Conservation (phyloP, 2,329 filamentous ascomycete genomes). For the Atkinsonella texensis region DNA sequence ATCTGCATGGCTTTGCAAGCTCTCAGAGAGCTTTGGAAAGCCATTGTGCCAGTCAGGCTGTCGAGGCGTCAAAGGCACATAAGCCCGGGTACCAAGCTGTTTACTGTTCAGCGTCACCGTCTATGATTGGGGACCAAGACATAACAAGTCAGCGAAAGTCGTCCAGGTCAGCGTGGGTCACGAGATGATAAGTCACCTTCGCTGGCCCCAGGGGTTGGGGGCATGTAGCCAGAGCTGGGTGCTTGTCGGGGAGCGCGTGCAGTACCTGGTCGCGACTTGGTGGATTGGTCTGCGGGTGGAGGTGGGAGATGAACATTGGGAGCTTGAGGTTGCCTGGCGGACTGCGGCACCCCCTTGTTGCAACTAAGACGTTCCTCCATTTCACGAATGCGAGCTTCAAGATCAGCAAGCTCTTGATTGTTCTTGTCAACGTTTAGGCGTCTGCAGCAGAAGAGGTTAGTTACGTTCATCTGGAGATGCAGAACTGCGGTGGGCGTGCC, state of each 20-base stretch:
- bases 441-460: conserved; percentile 1
- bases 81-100: background rate
- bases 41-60: background rate
- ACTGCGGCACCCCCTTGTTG: conserved; percentile 11
- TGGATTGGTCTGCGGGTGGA: conserved; percentile 20
- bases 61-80: background rate
- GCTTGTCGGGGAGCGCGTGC: conserved; percentile 37
- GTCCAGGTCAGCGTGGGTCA: conserved; percentile 16
- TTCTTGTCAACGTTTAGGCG: conserved; percentile 53
- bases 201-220: conserved; percentile 47
- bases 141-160: conserved; percentile 3
- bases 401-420: conserved; percentile 68
- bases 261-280: conserved; percentile 42
- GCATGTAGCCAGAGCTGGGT: conserved; percentile 44
- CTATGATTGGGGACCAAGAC: conserved; percentile 12
- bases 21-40: background rate
- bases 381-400: conserved; percentile 73
- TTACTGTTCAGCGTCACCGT: conserved; percentile 26
- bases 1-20: background rate
- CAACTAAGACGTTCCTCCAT: conserved; percentile 65
- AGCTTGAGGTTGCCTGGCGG: conserved; percentile 8
- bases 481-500: background rate
- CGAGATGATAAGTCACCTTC: conserved; percentile 46
- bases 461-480: background rate
- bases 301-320: conserved; percentile 7